Conservation (phyloP, 345 rosid species). For the Conringia planisiliqua region DNA sequence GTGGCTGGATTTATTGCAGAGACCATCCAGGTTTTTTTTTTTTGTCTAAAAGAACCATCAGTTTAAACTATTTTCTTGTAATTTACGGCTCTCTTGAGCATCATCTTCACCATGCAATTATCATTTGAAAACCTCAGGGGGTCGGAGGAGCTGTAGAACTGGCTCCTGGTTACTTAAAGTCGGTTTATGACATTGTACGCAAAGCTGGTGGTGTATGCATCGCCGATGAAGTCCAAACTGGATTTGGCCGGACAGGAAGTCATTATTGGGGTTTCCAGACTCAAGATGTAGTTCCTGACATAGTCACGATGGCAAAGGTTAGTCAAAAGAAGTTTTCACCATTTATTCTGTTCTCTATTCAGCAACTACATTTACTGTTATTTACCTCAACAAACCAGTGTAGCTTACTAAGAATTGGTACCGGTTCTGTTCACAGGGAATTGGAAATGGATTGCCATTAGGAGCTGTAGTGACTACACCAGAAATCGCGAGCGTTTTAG, state of each 20-base stretch:
- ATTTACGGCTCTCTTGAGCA: neutral
- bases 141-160: constrained; percentile 96
- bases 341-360: neutral
- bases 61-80: neutral
- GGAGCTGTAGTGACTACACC: constrained; percentile 97
- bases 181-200: constrained; percentile 72
- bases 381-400: neutral
- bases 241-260: constrained; percentile 92
- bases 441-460: constrained; percentile 91
- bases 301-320: constrained; percentile 98
- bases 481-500: constrained; percentile 89
- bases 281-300: constrained; percentile 92
- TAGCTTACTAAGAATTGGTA: neutral
- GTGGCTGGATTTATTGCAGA: constrained; percentile 94
- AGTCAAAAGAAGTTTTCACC: neutral
- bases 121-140: constrained; percentile 46
- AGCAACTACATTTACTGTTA: neutral
- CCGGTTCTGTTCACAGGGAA: constrained; percentile 44
- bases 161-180: constrained; percentile 87
- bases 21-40: constrained; percentile 75
- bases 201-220: constrained; percentile 91
- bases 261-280: constrained; percentile 94
- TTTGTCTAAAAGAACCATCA: neutral
- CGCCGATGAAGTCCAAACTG: constrained; percentile 96
- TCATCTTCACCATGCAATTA: neutral